Percentiles rank a stretch among this genome's conserved stretches.
Evolutionary conservation across 2,329 filamentous ascomycete genomes (phyloP).

Genomic region (Zasmidium citrigriseum): DNA sequence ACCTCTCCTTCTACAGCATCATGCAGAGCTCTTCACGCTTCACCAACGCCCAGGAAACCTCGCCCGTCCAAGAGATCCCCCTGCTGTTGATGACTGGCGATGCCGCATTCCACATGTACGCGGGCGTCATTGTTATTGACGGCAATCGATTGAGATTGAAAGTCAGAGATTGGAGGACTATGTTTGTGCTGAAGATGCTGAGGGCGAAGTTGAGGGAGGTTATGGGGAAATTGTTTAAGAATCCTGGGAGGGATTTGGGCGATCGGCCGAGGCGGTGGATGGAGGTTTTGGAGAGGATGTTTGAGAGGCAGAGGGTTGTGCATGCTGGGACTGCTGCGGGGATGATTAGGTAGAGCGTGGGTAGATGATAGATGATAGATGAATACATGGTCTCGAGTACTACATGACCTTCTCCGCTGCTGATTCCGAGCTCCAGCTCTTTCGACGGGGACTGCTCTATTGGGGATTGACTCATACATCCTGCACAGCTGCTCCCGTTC

Average conservation of each 20-base stretch:
- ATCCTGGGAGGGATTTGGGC: slow-evolving; percentile 41
- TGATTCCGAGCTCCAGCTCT: no score
- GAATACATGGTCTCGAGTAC: no score
- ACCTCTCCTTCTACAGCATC: slow-evolving; percentile 94
- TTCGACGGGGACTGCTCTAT: no score
- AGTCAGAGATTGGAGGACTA: slow-evolving; percentile 83
- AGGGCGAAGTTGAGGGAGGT: slow-evolving; percentile 74
- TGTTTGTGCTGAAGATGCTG: slow-evolving; percentile 84
- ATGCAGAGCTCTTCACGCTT: slow-evolving; percentile 85
- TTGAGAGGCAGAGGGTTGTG: slow-evolving; percentile 24
- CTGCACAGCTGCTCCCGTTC: no score
- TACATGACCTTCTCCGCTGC: no score
- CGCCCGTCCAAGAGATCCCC: slow-evolving; percentile 67
- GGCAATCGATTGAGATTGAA: slow-evolving; percentile 83
- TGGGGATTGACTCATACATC: no score
- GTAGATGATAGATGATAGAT: no score
- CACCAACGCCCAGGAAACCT: slow-evolving; percentile 86
- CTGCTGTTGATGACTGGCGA: slow-evolving; percentile 86
- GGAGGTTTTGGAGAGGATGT: slow-evolving; percentile 35
- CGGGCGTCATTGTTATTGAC: slow-evolving; percentile 83
- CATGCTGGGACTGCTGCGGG: background rate
- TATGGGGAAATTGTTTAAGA: slow-evolving; percentile 68
- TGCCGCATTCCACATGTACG: slow-evolving; percentile 84
- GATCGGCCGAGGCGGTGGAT: slow-evolving; percentile 46
- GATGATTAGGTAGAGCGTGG: background rate